Percentiles rank a stretch among this genome's conserved stretches.
Evolutionary conservation across 331 rosid genomes (phyloP).

Genomic region (Quercus phellos): DNA sequence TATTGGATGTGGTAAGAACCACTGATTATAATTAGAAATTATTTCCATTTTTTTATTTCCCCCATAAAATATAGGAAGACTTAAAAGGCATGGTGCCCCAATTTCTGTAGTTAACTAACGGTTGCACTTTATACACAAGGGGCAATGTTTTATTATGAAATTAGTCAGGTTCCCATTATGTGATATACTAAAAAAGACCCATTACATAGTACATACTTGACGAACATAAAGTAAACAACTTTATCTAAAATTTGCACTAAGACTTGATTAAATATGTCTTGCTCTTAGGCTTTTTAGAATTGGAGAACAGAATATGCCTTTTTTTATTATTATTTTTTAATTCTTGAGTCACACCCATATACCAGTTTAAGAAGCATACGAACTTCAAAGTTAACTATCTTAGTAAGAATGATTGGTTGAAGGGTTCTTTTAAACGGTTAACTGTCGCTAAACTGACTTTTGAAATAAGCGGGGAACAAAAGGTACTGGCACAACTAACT

Average conservation of each 20-base stretch:
- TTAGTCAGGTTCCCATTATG: neutral
- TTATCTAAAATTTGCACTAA: too few relatives aligned
- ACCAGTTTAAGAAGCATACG: neutral
- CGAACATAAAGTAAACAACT: too few relatives aligned
- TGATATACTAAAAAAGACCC: too few relatives aligned
- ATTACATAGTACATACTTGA: too few relatives aligned
- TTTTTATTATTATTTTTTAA: neutral
- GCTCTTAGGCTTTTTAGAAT: too few relatives aligned
- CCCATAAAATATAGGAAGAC: neutral
- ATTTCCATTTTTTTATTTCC: neutral
- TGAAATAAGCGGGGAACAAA: conserved; percentile 33
- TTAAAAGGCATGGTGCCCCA: neutral
- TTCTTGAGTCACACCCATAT: neutral
- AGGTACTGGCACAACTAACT: conserved; percentile 22
- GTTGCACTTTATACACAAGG: neutral
- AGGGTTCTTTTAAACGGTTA: conserved; percentile 31
- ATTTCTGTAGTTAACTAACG: neutral
- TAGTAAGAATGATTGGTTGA: conserved; percentile 26
- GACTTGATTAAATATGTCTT: too few relatives aligned
- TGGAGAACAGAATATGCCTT: neutral
- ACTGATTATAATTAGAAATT: neutral
- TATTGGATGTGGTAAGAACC: conserved; percentile 59
- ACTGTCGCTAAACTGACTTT: conserved; percentile 55
- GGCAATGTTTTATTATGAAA: neutral
- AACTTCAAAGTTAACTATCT: neutral